Conservation (phyloP, 805 yeast genomes). For the Candida quercuum region DNA sequence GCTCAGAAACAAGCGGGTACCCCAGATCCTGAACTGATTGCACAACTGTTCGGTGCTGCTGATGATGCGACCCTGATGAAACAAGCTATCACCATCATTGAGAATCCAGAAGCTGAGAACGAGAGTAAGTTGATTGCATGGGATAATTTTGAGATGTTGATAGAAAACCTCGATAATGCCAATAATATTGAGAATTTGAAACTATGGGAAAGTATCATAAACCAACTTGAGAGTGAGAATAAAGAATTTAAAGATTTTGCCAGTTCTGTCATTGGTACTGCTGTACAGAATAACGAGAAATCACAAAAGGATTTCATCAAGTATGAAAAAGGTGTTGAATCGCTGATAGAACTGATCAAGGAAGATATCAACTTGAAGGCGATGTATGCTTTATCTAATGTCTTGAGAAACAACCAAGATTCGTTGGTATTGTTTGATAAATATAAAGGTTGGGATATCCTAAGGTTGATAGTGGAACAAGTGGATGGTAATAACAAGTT, state of each 20-base stretch:
- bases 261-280: conserved; percentile 78
- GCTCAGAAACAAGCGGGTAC: conserved; percentile 57
- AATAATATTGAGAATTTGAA: conserved; percentile 81
- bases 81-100: conserved; percentile 59
- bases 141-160: conserved; percentile 89
- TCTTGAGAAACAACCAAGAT: conserved; percentile 60
- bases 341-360: conserved; percentile 38
- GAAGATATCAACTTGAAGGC: conserved; percentile 49
- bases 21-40: conserved; percentile 75
- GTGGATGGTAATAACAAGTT: conserved; percentile 30
- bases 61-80: conserved; percentile 91
- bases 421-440: conserved; percentile 53
- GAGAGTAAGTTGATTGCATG: conserved; percentile 71
- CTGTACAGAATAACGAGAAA: conserved; percentile 84
- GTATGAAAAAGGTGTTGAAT: conserved; percentile 41
- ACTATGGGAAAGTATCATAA: conserved; percentile 72
- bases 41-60: conserved; percentile 69
- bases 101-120: conserved; percentile 49
- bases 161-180: conserved; percentile 92
- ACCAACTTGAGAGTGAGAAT: conserved; percentile 40
- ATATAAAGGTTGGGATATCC: conserved; percentile 56
- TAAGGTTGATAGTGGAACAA: conserved; percentile 28
- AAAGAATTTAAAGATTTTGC: conserved; percentile 49
- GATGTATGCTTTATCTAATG: conserved; percentile 70
- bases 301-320: conserved; percentile 64